These are phyloP conservation scores for Phytophthora hybrid DNA, from an alignment of 352 stramenopile species.

Conservation along the genomic window DNA sequence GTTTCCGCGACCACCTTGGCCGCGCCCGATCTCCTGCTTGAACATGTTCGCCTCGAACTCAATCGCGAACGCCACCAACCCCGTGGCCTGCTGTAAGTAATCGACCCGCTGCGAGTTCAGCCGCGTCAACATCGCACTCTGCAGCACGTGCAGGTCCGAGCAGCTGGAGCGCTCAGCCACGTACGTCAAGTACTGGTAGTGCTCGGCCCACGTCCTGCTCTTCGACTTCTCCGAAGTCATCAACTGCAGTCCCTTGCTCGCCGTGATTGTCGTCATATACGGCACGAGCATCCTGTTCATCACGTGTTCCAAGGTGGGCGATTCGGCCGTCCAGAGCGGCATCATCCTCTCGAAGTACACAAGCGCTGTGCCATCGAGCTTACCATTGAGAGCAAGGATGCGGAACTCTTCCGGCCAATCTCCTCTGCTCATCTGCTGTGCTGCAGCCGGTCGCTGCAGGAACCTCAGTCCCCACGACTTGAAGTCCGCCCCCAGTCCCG, in stretches of 20 bases:
- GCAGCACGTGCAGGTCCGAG: not conserved
- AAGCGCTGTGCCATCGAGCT: conserved; percentile 6
- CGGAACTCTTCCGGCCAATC: conserved; percentile 7
- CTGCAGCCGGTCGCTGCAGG: conserved; percentile 1
- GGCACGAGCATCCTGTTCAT: conserved; percentile 17
- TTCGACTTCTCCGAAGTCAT: conserved; percentile 7
- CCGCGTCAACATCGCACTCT: too few species aligned
- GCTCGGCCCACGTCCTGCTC: conserved; percentile 4
- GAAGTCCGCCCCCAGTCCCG: conserved; percentile 7
- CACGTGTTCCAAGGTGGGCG: conserved; percentile 11
- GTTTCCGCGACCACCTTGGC: too few species aligned
- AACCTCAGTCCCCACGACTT: conserved; percentile 12
- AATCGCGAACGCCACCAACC: too few species aligned
- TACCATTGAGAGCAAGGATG: conserved; percentile 9
- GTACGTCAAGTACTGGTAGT: conserved; percentile 19
- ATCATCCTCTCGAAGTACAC: conserved; percentile 7
- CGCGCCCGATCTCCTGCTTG: too few species aligned
- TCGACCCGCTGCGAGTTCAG: too few species aligned
- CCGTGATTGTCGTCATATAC: conserved; percentile 7
- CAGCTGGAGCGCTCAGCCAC: conserved; percentile 5
- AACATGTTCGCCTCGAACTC: too few species aligned
- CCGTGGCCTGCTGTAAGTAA: too few species aligned
- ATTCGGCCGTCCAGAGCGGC: not conserved
- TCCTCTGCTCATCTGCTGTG: conserved; percentile 7
- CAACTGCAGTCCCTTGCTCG: conserved; percentile 3